Evolutionary conservation across 2,329 filamentous ascomycete species (phyloP), one percentile per base, ranked within the genome.

Genomic region (Colletotrichum liriopes): DNA sequence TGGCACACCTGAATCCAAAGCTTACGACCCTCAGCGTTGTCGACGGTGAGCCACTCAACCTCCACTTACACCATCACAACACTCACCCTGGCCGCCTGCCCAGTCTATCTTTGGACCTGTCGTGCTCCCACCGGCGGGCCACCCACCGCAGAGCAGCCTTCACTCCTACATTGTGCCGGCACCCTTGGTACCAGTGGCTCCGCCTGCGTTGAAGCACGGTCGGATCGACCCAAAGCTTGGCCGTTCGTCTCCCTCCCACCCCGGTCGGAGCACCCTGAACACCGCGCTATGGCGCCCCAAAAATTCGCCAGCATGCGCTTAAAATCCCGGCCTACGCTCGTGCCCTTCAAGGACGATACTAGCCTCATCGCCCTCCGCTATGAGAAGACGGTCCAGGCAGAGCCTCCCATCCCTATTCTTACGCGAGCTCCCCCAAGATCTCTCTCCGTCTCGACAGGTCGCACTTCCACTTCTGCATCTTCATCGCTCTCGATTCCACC

Each of bases 341-440:
- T 74, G 74, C 67, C 76, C 80, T 84, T 88, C 76, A 82, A 85
- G 72, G 86, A 87, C 77, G 87, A 89, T 75, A 81, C 83, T 52
- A 82, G 80, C 74, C 79, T 91, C 75, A 84, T 91, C 71, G 86
- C 86, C 59, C 77, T 92, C 67, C 87, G 88, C 70, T 92, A 92
- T 82, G 90, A 92, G 77, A 86, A 91, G 79, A 89, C 88, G 45
- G 82, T 86, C 62, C 85, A 88, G 76, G 87, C 87, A 59, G 86
- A 88, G 79, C 87, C 87, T 71, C 90, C 90, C 45, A 88, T 90
- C 74, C 86, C 86, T 56, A 80, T 89, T 71, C 80, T 85, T 60
- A 84, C 86, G 73, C 82, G 83, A 77, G 84, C 80, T 78, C 82
- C 79, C 75, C 79, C 79, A 73, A 82, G 81, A 73, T 64, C 69